Conservation (phyloP, 1,284 basidiomycete genomes). For the Paramarasmius palmivorus region DNA sequence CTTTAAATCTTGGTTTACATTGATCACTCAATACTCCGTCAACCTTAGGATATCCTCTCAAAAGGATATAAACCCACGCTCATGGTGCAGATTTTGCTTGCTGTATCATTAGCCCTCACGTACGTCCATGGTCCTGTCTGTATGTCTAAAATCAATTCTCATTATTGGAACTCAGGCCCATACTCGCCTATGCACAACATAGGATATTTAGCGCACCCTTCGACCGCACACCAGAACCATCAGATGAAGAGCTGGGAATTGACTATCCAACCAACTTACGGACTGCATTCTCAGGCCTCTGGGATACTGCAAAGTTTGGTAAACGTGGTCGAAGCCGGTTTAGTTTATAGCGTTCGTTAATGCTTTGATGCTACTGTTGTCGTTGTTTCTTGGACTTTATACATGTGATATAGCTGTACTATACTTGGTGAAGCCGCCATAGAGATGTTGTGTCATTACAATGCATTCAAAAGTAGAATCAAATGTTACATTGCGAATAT, state of each 20-base stretch:
- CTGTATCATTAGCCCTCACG: conserved; percentile 45
- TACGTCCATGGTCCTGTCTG: conserved; percentile 25
- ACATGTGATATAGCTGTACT: too few species aligned
- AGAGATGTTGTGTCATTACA: too few species aligned
- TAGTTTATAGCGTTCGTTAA: not conserved
- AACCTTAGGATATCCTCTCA: conserved; percentile 45
- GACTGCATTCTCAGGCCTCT: conserved; percentile 11
- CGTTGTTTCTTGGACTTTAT: too few species aligned
- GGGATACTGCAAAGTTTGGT: conserved; percentile 7
- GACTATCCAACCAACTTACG: conserved; percentile 19
- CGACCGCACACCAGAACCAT: conserved; percentile 19
- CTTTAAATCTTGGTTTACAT: not conserved
- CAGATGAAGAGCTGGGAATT: conserved; percentile 20
- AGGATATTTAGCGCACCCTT: conserved; percentile 40
- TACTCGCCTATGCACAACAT: conserved; percentile 41
- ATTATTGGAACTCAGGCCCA: conserved; percentile 27
- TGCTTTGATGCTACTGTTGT: too few species aligned
- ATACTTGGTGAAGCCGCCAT: too few species aligned
- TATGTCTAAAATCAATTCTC: not conserved
- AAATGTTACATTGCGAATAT: too few species aligned
- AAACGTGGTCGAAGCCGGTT: not conserved
- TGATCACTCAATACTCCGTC: too few species aligned
- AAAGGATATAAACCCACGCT: conserved; percentile 47
- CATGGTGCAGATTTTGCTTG: conserved; percentile 45
- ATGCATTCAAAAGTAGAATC: too few species aligned